These are phyloP conservation scores for Fistulina hepatica DNA, from an alignment of 1,284 basidiomycete species.

Conservation along the genomic window DNA sequence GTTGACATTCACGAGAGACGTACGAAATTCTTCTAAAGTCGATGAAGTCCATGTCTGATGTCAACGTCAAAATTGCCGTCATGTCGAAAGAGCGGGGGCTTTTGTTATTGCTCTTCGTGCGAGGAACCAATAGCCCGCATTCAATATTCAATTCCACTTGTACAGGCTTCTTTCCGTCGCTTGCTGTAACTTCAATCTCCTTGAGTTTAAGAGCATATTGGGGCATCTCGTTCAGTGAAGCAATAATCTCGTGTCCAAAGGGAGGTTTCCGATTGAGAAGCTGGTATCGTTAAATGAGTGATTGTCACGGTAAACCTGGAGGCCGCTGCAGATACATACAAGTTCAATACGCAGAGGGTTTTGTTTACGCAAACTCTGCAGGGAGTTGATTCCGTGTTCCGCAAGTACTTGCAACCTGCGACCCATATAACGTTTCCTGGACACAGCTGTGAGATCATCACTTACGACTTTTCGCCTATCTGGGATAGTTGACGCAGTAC, in stretches of 20 bases:
- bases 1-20: slow-evolving; percentile 18
- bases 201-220: slow-evolving; percentile 43
- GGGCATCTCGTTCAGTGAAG: slow-evolving; percentile 51
- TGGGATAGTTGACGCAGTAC: slow-evolving; percentile 72
- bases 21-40: slow-evolving; percentile 71
- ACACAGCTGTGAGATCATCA: slow-evolving; percentile 6
- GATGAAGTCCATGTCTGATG: slow-evolving; percentile 58
- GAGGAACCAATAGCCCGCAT: slow-evolving; percentile 33
- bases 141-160: slow-evolving; percentile 48
- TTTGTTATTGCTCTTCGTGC: slow-evolving; percentile 19
- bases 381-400: slow-evolving; percentile 54
- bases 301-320: too few species aligned
- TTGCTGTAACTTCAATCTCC: slow-evolving; percentile 31
- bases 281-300: too few species aligned
- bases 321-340: slow-evolving; percentile 30
- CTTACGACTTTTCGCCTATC: slow-evolving; percentile 80
- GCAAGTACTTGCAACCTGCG: slow-evolving; percentile 50
- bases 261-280: slow-evolving; percentile 63
- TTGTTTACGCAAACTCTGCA: slow-evolving; percentile 45
- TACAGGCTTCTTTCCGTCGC: slow-evolving; percentile 41
- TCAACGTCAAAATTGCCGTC: slow-evolving; percentile 61
- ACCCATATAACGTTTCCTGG: slow-evolving; percentile 6
- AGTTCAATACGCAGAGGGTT: slow-evolving; percentile 51
- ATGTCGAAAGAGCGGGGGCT: slow-evolving; percentile 41
- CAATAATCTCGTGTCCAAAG: slow-evolving; percentile 59